Percentiles rank a stretch among this genome's conserved stretches.
phyloP scores from a whole-genome alignment of 2,329 filamentous ascomycete species.

The Aquanectria penicillioides region DNA sequence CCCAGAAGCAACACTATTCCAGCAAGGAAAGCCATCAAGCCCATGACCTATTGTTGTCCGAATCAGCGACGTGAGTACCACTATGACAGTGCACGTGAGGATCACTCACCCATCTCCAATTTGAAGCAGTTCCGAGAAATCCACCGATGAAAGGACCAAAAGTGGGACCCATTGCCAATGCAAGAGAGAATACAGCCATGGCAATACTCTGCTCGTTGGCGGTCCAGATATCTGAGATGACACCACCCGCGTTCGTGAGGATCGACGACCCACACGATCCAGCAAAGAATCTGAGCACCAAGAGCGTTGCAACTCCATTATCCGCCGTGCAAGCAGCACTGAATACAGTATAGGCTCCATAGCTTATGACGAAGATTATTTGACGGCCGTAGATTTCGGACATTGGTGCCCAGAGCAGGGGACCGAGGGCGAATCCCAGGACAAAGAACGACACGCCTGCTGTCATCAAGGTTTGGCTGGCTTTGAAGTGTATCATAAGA shows the following conservation, averaged over 20 bases:
- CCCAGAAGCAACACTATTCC: conserved; percentile 65
- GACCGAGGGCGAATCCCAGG: too few relatives aligned
- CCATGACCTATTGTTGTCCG: too few relatives aligned
- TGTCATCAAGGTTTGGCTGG: conserved; percentile 62
- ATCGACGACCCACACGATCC: conserved; percentile 71
- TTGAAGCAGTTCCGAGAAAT: conserved; percentile 66
- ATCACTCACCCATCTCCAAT: conserved; percentile 63
- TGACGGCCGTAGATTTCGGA: conserved; percentile 72
- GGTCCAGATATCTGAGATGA: conserved; percentile 70
- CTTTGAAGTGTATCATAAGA: conserved; percentile 64
- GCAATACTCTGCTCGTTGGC: conserved; percentile 65
- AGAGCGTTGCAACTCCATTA: conserved; percentile 65
- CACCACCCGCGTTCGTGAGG: conserved; percentile 69
- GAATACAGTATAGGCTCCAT: conserved; percentile 67
- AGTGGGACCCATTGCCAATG: conserved; percentile 71
- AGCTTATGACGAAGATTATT: conserved; percentile 67
- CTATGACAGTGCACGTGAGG: rapidly evolving
- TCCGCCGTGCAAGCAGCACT: conserved; percentile 68
- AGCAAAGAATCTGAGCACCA: conserved; percentile 73
- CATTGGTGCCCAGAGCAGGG: conserved; percentile 72
- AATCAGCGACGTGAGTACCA: too few relatives aligned
- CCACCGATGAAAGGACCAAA: conserved; percentile 69
- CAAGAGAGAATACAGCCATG: conserved; percentile 67
- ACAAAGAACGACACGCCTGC: conserved; percentile 73
- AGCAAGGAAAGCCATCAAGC: conserved; percentile 68